phyloP scores from a whole-genome alignment of 2,329 filamentous ascomycete genomes.

The Aureobasidium pullulans region DNA sequence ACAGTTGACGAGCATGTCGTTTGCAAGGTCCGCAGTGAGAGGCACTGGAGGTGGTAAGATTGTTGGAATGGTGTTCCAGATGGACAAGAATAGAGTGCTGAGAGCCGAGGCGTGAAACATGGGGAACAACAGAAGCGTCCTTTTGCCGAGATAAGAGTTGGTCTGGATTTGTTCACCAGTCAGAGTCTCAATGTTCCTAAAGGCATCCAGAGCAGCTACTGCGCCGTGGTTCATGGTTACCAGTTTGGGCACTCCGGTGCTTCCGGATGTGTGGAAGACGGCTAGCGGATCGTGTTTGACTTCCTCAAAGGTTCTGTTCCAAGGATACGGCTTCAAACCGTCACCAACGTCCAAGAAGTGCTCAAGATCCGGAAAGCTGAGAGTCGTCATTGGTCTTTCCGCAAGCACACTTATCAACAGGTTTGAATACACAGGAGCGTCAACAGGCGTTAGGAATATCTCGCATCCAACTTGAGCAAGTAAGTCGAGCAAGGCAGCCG shows the following conservation, averaged over 20 bases:
- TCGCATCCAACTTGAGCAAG: not conserved
- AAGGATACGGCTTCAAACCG: not conserved
- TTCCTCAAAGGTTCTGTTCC: not conserved
- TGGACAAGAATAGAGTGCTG: not conserved
- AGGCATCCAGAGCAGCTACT: slow-evolving; percentile 32
- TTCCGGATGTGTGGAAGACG: slow-evolving; percentile 38
- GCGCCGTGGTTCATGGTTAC: slow-evolving; percentile 30
- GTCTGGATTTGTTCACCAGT: slow-evolving; percentile 5
- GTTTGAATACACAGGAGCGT: not conserved
- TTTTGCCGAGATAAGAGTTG: not conserved
- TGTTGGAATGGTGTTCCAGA: not conserved
- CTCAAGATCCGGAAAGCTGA: not conserved
- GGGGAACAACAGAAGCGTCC: not conserved
- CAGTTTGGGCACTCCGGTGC: slow-evolving; percentile 37
- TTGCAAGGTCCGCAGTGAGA: not conserved
- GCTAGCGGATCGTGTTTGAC: slow-evolving; percentile 29
- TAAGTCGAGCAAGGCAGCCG: not conserved
- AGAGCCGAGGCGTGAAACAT: slow-evolving; percentile 3
- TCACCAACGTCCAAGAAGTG: not conserved
- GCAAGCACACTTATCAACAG: not conserved
- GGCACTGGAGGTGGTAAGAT: not conserved
- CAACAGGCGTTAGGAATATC: not conserved
- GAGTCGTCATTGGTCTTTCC: not conserved
- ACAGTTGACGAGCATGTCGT: not conserved
- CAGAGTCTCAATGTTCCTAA: slow-evolving; percentile 28